A percentile compares a stretch with the other conserved stretches of the same genome.
These are phyloP conservation scores for Cyathus striatus DNA, from an alignment of 768 basidiomycete genomes.

Conservation along the genomic window DNA sequence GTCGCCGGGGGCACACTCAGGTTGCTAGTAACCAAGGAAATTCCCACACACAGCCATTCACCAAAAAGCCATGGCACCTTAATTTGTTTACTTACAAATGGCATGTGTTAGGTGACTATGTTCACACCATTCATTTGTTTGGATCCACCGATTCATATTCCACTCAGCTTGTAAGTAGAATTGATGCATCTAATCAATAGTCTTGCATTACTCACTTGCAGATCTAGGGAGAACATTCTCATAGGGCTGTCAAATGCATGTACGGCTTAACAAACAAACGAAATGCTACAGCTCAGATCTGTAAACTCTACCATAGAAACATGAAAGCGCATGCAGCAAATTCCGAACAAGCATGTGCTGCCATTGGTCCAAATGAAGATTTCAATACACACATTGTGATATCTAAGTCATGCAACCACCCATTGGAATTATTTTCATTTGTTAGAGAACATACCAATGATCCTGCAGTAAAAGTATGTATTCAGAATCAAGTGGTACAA, in stretches of 20 bases:
- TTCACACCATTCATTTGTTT: neutral
- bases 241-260: neutral
- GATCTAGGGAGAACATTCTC: neutral
- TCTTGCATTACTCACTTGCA: neutral
- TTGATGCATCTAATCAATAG: neutral
- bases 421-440: neutral
- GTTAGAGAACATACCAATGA: slow-evolving; percentile 1
- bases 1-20: neutral
- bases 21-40: neutral
- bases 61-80: slow-evolving; percentile 1
- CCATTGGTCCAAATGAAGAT: neutral
- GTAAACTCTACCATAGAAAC: neutral
- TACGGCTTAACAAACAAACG: neutral
- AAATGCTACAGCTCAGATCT: neutral
- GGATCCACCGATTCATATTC: neutral
- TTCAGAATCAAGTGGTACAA: no score
- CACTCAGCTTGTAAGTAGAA: neutral
- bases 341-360: neutral
- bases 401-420: slow-evolving; percentile 4
- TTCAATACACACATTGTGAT: slow-evolving; percentile 1
- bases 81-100: slow-evolving; percentile 9
- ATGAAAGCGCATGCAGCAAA: neutral
- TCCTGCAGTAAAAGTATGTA: slow-evolving; percentile 3
- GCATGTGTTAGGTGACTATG: slow-evolving; percentile 10
- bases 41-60: no score